A percentile compares a stretch with the other conserved stretches of the same genome.
Evolutionary conservation across 768 basidiomycete species (phyloP).

Genomic region (Russula brevipes): DNA sequence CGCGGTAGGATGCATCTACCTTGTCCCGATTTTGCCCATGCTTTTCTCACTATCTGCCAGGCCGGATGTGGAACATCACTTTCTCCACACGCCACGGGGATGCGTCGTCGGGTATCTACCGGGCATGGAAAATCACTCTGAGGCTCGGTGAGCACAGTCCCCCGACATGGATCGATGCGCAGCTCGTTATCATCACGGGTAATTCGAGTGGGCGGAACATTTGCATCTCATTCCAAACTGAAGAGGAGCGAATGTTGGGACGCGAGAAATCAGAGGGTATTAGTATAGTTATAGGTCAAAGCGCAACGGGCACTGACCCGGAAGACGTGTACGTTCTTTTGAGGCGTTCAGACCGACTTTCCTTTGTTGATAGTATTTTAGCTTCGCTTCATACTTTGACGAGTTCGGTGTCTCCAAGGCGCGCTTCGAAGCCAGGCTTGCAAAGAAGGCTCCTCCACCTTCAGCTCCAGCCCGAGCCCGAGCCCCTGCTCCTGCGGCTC

Average conservation of each 20-base stretch:
- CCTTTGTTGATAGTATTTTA: constrained; percentile 13
- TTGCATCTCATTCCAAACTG: constrained; percentile 37
- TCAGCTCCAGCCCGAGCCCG: too few species aligned
- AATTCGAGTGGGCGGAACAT: constrained; percentile 26
- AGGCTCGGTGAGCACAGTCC: constrained; percentile 51
- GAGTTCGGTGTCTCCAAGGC: constrained; percentile 21
- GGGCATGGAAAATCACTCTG: constrained; percentile 35
- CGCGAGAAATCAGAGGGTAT: neutral
- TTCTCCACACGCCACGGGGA: constrained; percentile 32
- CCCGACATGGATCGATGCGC: constrained; percentile 51
- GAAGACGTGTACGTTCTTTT: constrained; percentile 44
- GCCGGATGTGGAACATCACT: constrained; percentile 3
- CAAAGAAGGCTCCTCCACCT: too few species aligned
- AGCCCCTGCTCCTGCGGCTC: too few species aligned
- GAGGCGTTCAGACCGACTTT: neutral
- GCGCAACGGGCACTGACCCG: constrained; percentile 39
- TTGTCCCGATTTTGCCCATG: too few species aligned
- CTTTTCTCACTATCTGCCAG: neutral
- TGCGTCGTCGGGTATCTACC: too few species aligned
- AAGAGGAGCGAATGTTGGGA: constrained; percentile 29
- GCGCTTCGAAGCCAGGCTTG: constrained; percentile 23
- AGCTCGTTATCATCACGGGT: constrained; percentile 42
- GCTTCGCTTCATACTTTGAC: constrained; percentile 22
- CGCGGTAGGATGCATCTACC: too few species aligned
- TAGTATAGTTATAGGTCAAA: constrained; percentile 36